Base-by-base conservation (phyloP, 345 rosid genomes). In the Excoecaria agallocha region DNA sequence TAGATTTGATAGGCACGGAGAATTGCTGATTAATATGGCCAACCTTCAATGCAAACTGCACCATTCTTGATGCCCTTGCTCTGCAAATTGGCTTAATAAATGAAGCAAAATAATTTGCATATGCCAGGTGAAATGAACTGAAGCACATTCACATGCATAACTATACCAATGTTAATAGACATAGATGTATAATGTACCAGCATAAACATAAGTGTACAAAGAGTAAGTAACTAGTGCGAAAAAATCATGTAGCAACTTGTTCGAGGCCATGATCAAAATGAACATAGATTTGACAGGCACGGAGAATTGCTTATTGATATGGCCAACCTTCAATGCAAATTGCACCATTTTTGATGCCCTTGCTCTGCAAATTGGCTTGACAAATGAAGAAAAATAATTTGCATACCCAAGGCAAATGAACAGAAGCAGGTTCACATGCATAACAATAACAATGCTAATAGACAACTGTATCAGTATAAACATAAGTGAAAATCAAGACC, bases 271-370 rank as follows among this genome's bases (percentile, higher is more conserved):
- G 57, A 81, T 85, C 90, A 87, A 85, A 75, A 87, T 70, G 9
- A 78, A 75, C 55, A 24, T 6, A 61, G 59, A 78, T 76, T 77
- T 85, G 89, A 87, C 12, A 80, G 89, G 89, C 90, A 89, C 90
- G 90, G 93, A 87, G 93, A 89, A 86, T 83, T 84, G 89, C 93
- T 35, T 4, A 12, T 48, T 64, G 35, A 38, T 88, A 71, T 87
- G 15, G 90, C 93, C 93, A 89, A 87, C 92, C 92, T 89, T 86
- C 92, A 89, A 89, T 82, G 89, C 89, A 89, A 86, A 52, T 80
- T 71, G 74, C 87, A 87, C 90, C 90, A 85, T 84, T 63, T 48
- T 62, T 8, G 90, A 84, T 88, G 86, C 81, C 78, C 72, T 85
- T 85, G 93, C 90, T 89, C 93, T 89, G 93, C 93, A 74, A 87